phyloP scores from a whole-genome alignment of 257 asterid species.

The Solanum neorickii region DNA sequence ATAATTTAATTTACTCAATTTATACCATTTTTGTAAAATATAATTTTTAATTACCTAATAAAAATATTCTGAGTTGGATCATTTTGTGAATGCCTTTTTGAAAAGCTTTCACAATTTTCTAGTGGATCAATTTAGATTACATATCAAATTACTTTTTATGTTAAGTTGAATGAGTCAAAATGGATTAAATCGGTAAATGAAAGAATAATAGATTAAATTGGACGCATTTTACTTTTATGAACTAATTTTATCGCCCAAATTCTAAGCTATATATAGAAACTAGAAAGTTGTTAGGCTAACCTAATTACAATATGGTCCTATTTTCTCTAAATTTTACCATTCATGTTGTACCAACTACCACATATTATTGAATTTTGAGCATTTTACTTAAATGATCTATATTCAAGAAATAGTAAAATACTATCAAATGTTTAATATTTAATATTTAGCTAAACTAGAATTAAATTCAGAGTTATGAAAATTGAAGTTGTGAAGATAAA shows the following conservation, averaged over 20 bases:
- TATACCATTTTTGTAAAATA: not conserved
- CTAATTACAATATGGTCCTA: too few relatives aligned
- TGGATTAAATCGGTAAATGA: too few relatives aligned
- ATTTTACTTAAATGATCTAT: not conserved
- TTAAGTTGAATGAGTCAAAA: too few relatives aligned
- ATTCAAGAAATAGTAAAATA: not conserved
- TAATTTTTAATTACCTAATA: not conserved
- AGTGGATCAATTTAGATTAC: not conserved
- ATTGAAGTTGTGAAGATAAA: not conserved
- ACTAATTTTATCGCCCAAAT: not conserved
- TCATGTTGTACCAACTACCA: not conserved
- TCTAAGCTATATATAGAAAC: not conserved
- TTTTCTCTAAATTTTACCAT: not conserved
- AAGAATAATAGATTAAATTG: too few relatives aligned
- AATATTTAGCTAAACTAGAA: not conserved
- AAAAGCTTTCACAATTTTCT: not conserved
- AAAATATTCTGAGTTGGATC: not conserved
- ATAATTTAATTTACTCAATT: not conserved
- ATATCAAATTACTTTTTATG: rapidly evolving
- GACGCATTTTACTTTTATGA: too few relatives aligned
- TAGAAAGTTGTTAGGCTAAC: not conserved
- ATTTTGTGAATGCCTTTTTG: not conserved
- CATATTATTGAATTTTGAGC: not conserved
- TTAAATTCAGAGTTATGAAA: not conserved
- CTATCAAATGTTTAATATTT: not conserved